Percentiles rank a stretch among this genome's conserved stretches.
These are phyloP conservation scores for Candida corydali DNA, from an alignment of 805 yeast species.

Conservation along the genomic window DNA sequence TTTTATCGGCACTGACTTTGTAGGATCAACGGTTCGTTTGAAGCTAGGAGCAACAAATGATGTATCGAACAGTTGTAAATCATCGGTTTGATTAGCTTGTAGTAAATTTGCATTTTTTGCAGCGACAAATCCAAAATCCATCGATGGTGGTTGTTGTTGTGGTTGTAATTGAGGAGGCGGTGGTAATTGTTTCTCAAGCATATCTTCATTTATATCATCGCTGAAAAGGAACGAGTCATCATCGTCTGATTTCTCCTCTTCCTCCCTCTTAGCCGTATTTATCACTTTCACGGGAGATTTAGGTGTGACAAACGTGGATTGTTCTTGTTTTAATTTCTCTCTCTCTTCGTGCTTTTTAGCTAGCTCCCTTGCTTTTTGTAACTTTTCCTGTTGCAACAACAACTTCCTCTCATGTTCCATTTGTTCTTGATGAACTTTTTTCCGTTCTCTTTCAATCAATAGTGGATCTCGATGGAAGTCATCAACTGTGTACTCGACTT, in stretches of 20 bases:
- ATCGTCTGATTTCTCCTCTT: conserved; percentile 26
- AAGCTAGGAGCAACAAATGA: conserved; percentile 50
- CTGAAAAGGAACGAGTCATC: conserved; percentile 29
- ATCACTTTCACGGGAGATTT: conserved; percentile 8
- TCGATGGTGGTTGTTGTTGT: not conserved
- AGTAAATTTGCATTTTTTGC: conserved; percentile 61
- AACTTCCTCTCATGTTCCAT: conserved; percentile 3
- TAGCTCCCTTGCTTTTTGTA: conserved; percentile 1
- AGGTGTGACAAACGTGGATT: conserved; percentile 7
- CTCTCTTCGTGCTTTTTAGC: conserved; percentile 2
- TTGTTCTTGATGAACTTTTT: conserved; percentile 10
- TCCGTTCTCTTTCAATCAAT: conserved; percentile 24
- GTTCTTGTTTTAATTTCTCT: conserved; percentile 4
- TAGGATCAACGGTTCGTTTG: conserved; percentile 57
- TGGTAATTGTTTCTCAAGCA: not conserved
- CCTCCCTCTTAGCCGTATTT: conserved; percentile 10
- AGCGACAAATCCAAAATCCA: conserved; percentile 45
- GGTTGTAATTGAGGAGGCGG: not conserved
- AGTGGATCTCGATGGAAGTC: conserved; percentile 37
- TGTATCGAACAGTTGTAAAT: conserved; percentile 52
- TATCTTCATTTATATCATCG: conserved; percentile 30
- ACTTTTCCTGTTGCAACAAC: conserved; percentile 1
- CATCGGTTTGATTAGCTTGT: conserved; percentile 36
- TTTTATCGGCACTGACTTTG: conserved; percentile 61
- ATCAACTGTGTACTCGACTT: conserved; percentile 22